Percentiles rank a stretch among this genome's conserved stretches.
phyloP scores from a whole-genome alignment of 805 yeast genomes.

The Clavispora asparagi region DNA sequence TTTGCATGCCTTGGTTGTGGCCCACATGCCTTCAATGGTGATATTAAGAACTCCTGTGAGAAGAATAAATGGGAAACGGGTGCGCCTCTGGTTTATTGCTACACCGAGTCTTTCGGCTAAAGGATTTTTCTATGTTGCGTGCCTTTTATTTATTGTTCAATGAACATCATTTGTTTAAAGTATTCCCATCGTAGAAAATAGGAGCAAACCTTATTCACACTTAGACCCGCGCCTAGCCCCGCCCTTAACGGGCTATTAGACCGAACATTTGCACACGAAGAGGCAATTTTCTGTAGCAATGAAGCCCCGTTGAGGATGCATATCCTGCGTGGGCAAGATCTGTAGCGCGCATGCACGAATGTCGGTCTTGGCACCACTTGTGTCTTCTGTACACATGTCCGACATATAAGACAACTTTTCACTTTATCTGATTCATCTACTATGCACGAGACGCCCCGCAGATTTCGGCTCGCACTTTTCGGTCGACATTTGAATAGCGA shows the following conservation, averaged over 20 bases:
- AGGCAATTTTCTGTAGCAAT: no score
- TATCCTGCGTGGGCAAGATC: neutral
- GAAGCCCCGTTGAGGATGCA: no score
- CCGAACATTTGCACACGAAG: no score
- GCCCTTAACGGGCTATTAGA: no score
- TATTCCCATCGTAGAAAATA: no score
- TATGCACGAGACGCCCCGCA: neutral
- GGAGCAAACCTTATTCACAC: no score
- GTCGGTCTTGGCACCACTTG: no score
- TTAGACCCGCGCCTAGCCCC: no score
- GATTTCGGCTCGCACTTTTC: neutral
- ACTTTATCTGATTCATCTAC: neutral
- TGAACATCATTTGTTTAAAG: no score
- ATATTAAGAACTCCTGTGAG: constrained; percentile 25
- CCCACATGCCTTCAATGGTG: constrained; percentile 25
- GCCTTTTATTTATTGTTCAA: neutral
- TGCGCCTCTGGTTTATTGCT: constrained; percentile 39
- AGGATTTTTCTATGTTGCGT: neutral
- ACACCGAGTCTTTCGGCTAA: constrained; percentile 27
- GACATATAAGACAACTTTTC: neutral
- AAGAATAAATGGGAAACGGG: constrained; percentile 19
- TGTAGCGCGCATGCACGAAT: neutral
- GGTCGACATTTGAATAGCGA: neutral
- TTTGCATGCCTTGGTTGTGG: constrained; percentile 42
- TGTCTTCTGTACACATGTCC: neutral